Conservation (phyloP, 441 rosid species). For the Croton laevigatus region DNA sequence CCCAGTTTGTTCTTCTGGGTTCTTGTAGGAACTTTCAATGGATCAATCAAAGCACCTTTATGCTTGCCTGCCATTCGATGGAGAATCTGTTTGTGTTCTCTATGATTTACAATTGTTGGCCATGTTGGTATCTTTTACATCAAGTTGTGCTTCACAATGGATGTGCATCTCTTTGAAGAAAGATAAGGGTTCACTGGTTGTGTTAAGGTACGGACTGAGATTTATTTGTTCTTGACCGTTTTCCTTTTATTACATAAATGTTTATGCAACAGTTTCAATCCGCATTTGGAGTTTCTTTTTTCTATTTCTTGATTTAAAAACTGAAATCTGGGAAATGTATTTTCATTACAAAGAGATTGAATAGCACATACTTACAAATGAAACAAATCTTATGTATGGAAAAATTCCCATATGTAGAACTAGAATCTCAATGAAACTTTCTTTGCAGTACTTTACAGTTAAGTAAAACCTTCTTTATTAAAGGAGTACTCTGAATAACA, state of each 20-base stretch:
- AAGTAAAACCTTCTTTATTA: background rate
- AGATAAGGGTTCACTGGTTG: background rate
- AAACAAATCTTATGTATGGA: constrained; percentile 1
- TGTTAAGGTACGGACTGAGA: background rate
- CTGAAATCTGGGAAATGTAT: background rate
- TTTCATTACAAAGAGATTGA: background rate
- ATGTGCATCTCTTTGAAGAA: background rate
- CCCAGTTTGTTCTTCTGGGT: background rate
- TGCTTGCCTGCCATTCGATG: background rate
- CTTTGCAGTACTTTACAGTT: background rate
- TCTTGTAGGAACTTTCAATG: background rate
- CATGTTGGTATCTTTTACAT: background rate
- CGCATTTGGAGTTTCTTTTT: background rate
- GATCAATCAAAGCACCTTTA: background rate
- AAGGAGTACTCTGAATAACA: background rate
- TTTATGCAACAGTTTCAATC: background rate
- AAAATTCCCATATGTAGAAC: background rate
- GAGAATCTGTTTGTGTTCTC: background rate
- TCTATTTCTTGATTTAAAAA: background rate
- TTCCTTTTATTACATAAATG: background rate
- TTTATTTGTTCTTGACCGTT: background rate
- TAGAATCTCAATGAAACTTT: background rate
- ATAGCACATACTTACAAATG: constrained; percentile 3
- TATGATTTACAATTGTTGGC: background rate
- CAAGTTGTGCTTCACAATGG: background rate